Evolutionary conservation across 306 rosid genomes (phyloP).

Genomic region (Fragaria vesca): DNA sequence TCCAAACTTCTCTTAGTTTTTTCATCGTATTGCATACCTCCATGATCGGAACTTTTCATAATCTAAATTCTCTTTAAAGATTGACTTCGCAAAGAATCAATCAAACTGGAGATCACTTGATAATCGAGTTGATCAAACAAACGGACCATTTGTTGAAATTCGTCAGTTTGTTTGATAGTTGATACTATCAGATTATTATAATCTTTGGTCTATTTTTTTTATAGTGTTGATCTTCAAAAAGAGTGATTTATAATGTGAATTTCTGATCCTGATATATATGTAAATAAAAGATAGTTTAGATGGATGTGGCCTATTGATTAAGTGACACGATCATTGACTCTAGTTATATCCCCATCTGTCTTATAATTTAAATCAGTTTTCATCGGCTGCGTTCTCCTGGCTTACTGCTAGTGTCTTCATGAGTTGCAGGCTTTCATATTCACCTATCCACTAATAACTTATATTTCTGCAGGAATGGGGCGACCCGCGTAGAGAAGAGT

Average conservation of each 20-base stretch:
- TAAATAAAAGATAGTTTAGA: neutral
- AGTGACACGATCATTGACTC: neutral
- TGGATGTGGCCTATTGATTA: neutral
- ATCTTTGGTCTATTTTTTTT: too few species aligned
- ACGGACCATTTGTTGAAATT: neutral
- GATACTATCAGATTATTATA: neutral
- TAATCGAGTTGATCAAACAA: too few species aligned
- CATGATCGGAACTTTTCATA: neutral
- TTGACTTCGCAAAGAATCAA: neutral
- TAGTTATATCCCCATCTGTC: neutral
- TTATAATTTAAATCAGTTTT: neutral
- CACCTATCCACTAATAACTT: constrained; percentile 9
- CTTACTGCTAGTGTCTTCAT: neutral
- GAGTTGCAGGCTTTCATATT: neutral
- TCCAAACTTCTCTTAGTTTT: neutral
- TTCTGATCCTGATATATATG: neutral
- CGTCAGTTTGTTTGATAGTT: neutral
- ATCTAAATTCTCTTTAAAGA: neutral
- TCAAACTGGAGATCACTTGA: neutral
- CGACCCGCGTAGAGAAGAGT: constrained; percentile 88
- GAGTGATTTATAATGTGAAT: neutral
- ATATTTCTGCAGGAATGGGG: constrained; percentile 90
- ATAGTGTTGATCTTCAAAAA: neutral
- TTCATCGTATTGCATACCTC: neutral
- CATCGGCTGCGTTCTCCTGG: neutral